Evolutionary conservation across 345 rosid species (phyloP).

Genomic region (Trapa incisa): DNA sequence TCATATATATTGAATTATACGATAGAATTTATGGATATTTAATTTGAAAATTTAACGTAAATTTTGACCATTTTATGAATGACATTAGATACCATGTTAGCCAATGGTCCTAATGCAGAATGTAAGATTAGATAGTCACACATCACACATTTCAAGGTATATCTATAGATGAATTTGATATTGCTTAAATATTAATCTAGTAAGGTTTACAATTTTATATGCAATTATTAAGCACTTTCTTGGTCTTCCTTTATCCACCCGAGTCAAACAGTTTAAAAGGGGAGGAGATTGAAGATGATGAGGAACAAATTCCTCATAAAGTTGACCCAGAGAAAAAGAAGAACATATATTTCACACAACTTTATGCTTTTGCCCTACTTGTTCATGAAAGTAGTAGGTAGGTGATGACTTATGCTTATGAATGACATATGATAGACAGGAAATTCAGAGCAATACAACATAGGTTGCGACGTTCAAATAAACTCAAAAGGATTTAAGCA

Average conservation of each 20-base stretch:
- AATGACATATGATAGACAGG: background rate
- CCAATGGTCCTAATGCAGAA: too few species aligned
- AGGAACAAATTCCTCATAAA: background rate
- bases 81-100: too few species aligned
- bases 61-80: too few species aligned
- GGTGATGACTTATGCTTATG: too few species aligned
- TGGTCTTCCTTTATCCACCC: background rate
- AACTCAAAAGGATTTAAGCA: too few species aligned
- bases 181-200: background rate
- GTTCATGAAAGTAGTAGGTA: too few species aligned
- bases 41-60: too few species aligned
- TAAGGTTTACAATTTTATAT: background rate
- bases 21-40: too few species aligned
- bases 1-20: background rate
- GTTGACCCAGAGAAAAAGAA: too few species aligned
- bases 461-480: background rate
- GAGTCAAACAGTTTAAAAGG: background rate
- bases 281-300: background rate
- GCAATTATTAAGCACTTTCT: background rate
- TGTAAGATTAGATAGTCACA: too few species aligned
- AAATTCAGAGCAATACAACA: background rate
- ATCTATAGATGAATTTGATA: background rate
- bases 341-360: background rate
- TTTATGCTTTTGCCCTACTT: background rate
- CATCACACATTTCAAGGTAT: too few species aligned